phyloP scores from a whole-genome alignment of 2,329 filamentous ascomycete species.

The Claviceps sp. region DNA sequence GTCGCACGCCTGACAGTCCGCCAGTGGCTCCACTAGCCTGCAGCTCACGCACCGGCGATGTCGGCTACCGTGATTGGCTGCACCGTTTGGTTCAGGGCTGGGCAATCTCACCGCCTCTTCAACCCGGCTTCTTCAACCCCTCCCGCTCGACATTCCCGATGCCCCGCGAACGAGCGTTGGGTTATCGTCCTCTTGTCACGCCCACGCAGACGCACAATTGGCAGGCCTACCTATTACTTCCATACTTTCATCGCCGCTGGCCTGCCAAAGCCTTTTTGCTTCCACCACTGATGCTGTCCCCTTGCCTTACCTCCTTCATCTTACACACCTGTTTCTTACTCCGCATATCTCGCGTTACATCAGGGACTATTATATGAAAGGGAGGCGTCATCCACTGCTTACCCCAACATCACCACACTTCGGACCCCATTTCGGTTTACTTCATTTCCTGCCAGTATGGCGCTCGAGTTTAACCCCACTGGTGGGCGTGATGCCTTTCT shows the following conservation, averaged over 20 bases:
- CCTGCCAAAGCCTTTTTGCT: neutral
- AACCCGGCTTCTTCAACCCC: constrained; percentile 12
- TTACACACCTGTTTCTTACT: neutral
- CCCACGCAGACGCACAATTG: neutral
- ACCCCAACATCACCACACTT: constrained; percentile 22
- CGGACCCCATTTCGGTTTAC: constrained; percentile 18
- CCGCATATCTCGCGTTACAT: constrained; percentile 15
- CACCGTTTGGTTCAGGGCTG: constrained; percentile 19
- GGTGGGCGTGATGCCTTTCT: constrained; percentile 45
- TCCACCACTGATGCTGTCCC: neutral
- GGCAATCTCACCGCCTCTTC: constrained; percentile 26
- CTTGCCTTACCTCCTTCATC: neutral
- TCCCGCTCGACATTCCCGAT: constrained; percentile 5
- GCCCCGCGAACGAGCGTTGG: constrained; percentile 1
- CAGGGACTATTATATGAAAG: constrained; percentile 24
- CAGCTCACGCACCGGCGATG: constrained; percentile 17
- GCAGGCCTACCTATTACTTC: constrained; percentile 1
- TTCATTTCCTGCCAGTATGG: constrained; percentile 30
- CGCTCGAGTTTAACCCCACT: constrained; percentile 46
- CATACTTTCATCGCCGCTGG: constrained; percentile 6
- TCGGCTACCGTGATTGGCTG: constrained; percentile 22
- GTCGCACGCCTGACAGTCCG: constrained; percentile 12
- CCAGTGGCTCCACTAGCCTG: constrained; percentile 13
- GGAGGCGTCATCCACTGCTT: constrained; percentile 29
- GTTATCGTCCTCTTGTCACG: neutral